Conservation (phyloP, 768 basidiomycete genomes). For the Sistotremastrum suecicum region DNA sequence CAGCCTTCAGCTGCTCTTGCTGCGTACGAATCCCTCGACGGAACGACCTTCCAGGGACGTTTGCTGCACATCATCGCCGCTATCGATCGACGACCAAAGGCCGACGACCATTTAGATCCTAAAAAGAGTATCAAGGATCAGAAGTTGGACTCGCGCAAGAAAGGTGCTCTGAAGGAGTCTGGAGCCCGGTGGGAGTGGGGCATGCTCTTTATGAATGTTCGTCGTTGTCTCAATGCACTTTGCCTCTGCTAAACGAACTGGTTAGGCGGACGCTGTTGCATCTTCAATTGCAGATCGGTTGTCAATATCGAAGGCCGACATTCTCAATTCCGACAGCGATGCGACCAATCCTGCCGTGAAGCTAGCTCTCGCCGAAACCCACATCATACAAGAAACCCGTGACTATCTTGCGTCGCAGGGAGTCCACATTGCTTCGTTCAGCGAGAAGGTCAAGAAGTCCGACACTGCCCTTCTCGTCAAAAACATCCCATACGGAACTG, state of each 20-base stretch:
- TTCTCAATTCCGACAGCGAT: slow-evolving; percentile 62
- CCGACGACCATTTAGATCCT: slow-evolving; percentile 26
- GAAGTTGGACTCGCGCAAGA: slow-evolving; percentile 44
- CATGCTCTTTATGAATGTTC: slow-evolving; percentile 94
- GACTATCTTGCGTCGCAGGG: slow-evolving; percentile 72
- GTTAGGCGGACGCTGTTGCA: slow-evolving; percentile 86
- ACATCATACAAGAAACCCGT: slow-evolving; percentile 92
- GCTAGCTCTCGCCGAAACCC: slow-evolving; percentile 91
- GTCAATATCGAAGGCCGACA: slow-evolving; percentile 73
- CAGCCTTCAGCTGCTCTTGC: slow-evolving; percentile 35
- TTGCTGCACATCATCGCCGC: slow-evolving; percentile 83
- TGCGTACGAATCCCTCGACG: slow-evolving; percentile 71
- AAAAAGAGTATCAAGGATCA: slow-evolving; percentile 49
- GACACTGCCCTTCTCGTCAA: slow-evolving; percentile 84
- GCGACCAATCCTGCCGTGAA: slow-evolving; percentile 55
- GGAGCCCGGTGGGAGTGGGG: slow-evolving; percentile 47
- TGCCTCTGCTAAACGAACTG: slow-evolving; percentile 6
- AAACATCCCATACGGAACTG: slow-evolving; percentile 91
- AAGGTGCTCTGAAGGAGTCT: slow-evolving; percentile 61
- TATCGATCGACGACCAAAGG: slow-evolving; percentile 42
- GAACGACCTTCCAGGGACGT: slow-evolving; percentile 80
- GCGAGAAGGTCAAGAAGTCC: slow-evolving; percentile 32
- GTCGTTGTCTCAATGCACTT: slow-evolving; percentile 21
- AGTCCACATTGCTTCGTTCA: slow-evolving; percentile 46
- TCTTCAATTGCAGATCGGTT: slow-evolving; percentile 84